Conservation (phyloP, 768 basidiomycete species). For the Phaffia australis region DNA sequence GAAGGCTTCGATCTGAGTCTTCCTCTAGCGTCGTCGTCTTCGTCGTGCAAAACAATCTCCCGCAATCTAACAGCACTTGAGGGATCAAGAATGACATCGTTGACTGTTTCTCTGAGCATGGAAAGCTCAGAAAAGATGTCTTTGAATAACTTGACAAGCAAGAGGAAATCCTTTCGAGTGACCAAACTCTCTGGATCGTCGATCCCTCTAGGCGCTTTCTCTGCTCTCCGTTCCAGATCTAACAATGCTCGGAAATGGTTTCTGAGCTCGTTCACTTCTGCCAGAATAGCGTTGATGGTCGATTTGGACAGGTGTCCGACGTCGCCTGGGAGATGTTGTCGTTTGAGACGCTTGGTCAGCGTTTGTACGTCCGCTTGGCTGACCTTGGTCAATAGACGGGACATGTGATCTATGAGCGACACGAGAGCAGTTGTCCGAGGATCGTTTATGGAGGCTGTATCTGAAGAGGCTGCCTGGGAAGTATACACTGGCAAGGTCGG, state of each 20-base stretch:
- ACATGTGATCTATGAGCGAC: conserved; percentile 44
- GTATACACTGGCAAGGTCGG: neutral
- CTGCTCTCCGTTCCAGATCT: conserved; percentile 18
- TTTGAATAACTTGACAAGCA: conserved; percentile 70
- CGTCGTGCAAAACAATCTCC: conserved; percentile 28
- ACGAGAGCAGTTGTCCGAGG: conserved; percentile 34
- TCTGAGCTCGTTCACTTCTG: conserved; percentile 60
- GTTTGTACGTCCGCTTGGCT: conserved; percentile 72
- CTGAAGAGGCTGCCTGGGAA: conserved; percentile 1
- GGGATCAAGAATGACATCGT: conserved; percentile 84
- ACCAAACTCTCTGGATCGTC: conserved; percentile 33
- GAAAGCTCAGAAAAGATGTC: conserved; percentile 76
- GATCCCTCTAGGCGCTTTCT: neutral
- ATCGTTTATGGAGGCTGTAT: conserved; percentile 11
- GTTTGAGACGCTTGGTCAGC: conserved; percentile 76
- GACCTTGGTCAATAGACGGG: conserved; percentile 53
- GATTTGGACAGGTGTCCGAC: conserved; percentile 73
- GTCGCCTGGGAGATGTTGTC: conserved; percentile 74
- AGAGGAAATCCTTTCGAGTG: conserved; percentile 67
- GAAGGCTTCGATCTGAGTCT: conserved; percentile 30
- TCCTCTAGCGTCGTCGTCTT: conserved; percentile 35
- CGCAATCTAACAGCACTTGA: conserved; percentile 54
- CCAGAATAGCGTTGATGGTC: conserved; percentile 62
- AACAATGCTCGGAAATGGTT: conserved; percentile 50
- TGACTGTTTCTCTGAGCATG: conserved; percentile 66